These are phyloP conservation scores for Globisporangium megalacanthum DNA, from an alignment of 352 stramenopile species.

Conservation along the genomic window DNA sequence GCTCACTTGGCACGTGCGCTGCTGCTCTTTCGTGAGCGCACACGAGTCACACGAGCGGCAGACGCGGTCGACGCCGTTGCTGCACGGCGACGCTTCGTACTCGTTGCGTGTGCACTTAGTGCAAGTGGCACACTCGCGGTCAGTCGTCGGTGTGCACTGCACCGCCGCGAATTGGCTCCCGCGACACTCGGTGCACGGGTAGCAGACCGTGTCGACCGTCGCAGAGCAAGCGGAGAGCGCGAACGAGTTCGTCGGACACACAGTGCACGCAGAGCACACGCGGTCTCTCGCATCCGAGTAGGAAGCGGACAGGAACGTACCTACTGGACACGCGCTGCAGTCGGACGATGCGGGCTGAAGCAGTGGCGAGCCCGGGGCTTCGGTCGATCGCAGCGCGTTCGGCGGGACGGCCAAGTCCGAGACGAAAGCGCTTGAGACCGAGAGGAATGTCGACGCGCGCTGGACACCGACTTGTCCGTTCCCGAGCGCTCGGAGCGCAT, in stretches of 20 bases:
- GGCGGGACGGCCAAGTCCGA: conserved; percentile 34
- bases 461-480: conserved; percentile 46
- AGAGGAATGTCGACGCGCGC: conserved; percentile 42
- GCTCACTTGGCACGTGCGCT: conserved; percentile 43
- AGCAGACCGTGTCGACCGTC: conserved; percentile 56
- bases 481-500: conserved; percentile 27
- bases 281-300: conserved; percentile 61
- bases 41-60: conserved; percentile 76
- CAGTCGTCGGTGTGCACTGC: conserved; percentile 40
- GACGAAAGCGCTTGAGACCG: conserved; percentile 30
- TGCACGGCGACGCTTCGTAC: conserved; percentile 57
- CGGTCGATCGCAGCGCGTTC: conserved; percentile 30
- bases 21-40: conserved; percentile 49
- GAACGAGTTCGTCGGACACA: conserved; percentile 59
- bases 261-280: conserved; percentile 42
- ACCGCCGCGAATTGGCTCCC: conserved; percentile 35
- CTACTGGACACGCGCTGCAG: conserved; percentile 42
- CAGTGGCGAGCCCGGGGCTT: conserved; percentile 11
- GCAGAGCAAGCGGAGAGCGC: conserved; percentile 40
- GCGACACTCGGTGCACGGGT: conserved; percentile 64
- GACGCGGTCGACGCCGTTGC: conserved; percentile 46
- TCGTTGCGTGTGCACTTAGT: conserved; percentile 65
- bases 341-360: conserved; percentile 36
- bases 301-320: conserved; percentile 38
- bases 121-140: conserved; percentile 58